Conservation (phyloP, 1,139 yeast species). For the Kodamaea sp. region DNA sequence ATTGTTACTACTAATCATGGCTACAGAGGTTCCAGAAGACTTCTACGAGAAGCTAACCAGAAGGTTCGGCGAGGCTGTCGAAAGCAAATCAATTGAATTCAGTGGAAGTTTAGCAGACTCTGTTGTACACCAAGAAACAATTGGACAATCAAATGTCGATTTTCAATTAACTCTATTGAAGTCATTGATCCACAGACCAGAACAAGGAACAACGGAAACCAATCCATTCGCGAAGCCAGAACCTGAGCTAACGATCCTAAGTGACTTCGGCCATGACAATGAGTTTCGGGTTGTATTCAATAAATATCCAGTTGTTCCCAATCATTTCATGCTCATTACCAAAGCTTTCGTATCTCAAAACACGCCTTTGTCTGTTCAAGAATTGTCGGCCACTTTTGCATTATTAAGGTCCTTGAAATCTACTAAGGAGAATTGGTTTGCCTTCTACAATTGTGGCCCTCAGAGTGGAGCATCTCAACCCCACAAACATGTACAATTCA, state of each 20-base stretch:
- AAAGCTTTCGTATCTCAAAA: constrained; percentile 70
- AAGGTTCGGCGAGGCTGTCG: constrained; percentile 32
- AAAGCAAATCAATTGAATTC: constrained; percentile 26
- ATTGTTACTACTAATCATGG: constrained; percentile 18
- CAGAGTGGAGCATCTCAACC: constrained; percentile 91
- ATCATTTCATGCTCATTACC: constrained; percentile 79
- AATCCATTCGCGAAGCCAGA: constrained; percentile 86
- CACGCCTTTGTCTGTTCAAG: constrained; percentile 68
- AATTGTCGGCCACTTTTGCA: constrained; percentile 58
- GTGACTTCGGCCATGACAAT: constrained; percentile 44
- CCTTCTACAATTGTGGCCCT: constrained; percentile 86
- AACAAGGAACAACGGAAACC: constrained; percentile 35
- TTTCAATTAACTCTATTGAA: constrained; percentile 36
- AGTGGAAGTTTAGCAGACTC: constrained; percentile 32
- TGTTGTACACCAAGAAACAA: constrained; percentile 20
- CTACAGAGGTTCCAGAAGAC: constrained; percentile 25
- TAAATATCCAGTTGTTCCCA: constrained; percentile 80
- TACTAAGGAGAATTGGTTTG: constrained; percentile 48
- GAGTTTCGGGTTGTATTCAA: constrained; percentile 72
- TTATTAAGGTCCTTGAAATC: constrained; percentile 39
- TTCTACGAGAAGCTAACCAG: constrained; percentile 24
- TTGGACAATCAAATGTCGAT: constrained; percentile 21
- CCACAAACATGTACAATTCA: constrained; percentile 88
- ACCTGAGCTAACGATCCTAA: constrained; percentile 66
- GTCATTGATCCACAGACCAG: constrained; percentile 61